Evolutionary conservation across 228 moss, liverwort and hornwort species (phyloP).

Genomic region (Sphagnum fallax): DNA sequence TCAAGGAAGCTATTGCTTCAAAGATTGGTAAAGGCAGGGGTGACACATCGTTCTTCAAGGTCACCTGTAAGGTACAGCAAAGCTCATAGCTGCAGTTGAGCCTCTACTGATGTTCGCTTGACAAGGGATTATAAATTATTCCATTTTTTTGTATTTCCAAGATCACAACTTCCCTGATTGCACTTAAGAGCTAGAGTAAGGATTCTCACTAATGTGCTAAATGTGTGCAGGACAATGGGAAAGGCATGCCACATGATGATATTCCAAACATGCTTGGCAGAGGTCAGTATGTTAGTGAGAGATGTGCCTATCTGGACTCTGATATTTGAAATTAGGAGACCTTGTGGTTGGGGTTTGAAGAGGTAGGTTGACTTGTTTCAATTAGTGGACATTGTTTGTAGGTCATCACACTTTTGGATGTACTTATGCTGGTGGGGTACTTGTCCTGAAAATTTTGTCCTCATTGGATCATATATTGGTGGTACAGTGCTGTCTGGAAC

Average conservation of each 20-base stretch:
- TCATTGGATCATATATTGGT: slow-evolving; percentile 1
- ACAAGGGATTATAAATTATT: neutral
- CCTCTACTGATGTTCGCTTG: neutral
- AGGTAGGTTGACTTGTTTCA: neutral
- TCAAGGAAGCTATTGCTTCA: slow-evolving; percentile 39
- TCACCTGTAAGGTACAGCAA: slow-evolving; percentile 79
- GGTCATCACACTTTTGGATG: too few species aligned
- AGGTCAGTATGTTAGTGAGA: slow-evolving; percentile 32
- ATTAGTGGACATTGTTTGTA: too few species aligned
- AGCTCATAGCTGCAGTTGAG: neutral
- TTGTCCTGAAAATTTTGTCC: neutral
- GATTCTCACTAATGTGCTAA: neutral
- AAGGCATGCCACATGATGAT: slow-evolving; percentile 93
- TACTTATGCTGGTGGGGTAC: neutral
- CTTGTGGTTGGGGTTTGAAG: neutral
- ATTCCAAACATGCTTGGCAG: slow-evolving; percentile 99
- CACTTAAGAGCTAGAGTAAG: too few species aligned
- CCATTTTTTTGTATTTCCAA: neutral
- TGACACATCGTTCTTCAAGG: slow-evolving; percentile 89
- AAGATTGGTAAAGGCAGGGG: slow-evolving; percentile 75
- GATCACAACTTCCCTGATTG: too few species aligned
- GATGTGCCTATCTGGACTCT: neutral
- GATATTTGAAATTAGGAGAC: neutral
- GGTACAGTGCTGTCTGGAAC: slow-evolving; percentile 88
- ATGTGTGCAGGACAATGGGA: slow-evolving; percentile 79